Conservation (phyloP, 2,329 filamentous ascomycete species). For the Paecilomyces sp. region DNA sequence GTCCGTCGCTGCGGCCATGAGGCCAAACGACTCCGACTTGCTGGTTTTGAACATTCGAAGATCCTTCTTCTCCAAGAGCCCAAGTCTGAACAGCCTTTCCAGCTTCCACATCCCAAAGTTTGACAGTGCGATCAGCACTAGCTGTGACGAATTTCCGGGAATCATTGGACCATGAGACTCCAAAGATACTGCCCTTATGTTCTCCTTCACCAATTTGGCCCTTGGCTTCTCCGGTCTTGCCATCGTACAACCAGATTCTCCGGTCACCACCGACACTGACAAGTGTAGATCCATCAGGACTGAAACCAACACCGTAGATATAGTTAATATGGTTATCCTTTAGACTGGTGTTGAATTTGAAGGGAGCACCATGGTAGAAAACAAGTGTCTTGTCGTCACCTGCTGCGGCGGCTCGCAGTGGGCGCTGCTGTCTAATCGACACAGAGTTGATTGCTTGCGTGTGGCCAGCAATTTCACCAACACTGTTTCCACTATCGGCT, state of each 20-base stretch:
- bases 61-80: conserved; percentile 70
- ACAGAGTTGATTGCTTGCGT: conserved; percentile 86
- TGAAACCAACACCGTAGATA: conserved; percentile 80
- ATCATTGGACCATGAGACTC: conserved; percentile 82
- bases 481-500: conserved; percentile 89
- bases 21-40: conserved; percentile 95
- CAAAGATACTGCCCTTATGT: conserved; percentile 89
- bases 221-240: conserved; percentile 83
- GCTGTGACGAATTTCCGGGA: conserved; percentile 82
- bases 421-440: conserved; percentile 79
- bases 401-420: conserved; percentile 84
- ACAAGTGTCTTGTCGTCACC: conserved; percentile 84
- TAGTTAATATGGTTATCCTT: conserved; percentile 78
- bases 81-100: conserved; percentile 74
- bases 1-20: conserved; percentile 68
- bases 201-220: conserved; percentile 63
- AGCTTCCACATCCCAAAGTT: conserved; percentile 83
- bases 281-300: conserved; percentile 73
- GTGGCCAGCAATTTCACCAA: conserved; percentile 90
- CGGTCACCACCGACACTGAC: conserved; percentile 90
- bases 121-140: conserved; percentile 89
- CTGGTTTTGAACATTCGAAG: conserved; percentile 68
- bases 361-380: conserved; percentile 89
- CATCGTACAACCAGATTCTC: conserved; percentile 90
- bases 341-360: conserved; percentile 87